Percentiles rank a stretch among this genome's conserved stretches.
phyloP scores from a whole-genome alignment of 2,329 filamentous ascomycete genomes.

The Zarea fungicola region DNA sequence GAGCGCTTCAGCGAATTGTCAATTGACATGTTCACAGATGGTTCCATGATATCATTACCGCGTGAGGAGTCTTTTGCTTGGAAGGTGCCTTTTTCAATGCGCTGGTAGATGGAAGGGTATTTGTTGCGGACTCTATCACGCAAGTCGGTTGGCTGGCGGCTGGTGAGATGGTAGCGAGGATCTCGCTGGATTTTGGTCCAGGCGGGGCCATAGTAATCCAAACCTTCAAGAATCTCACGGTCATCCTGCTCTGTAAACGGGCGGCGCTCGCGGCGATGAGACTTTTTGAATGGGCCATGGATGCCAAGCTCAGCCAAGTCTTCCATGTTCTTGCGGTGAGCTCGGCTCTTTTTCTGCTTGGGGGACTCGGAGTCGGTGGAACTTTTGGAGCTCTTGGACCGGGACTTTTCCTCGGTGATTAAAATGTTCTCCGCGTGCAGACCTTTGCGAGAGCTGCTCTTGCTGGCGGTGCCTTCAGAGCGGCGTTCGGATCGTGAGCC shows the following conservation, averaged over 20 bases:
- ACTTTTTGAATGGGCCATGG: conserved; percentile 57
- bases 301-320: conserved; percentile 56
- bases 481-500: conserved; percentile 21
- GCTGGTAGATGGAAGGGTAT: conserved; percentile 52
- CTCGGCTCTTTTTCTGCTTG: conserved; percentile 46
- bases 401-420: conserved; percentile 38
- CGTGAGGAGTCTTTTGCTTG: conserved; percentile 38
- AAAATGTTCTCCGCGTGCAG: conserved; percentile 52
- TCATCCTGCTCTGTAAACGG: conserved; percentile 61
- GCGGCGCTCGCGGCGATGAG: conserved; percentile 52
- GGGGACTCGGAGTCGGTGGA: conserved; percentile 29
- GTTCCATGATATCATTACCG: conserved; percentile 43
- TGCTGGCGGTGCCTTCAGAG: conserved; percentile 21
- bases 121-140: conserved; percentile 60
- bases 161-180: conserved; percentile 50
- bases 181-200: conserved; percentile 64
- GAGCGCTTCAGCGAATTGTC: conserved; percentile 38
- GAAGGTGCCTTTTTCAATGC: conserved; percentile 50
- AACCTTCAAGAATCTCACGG: conserved; percentile 54
- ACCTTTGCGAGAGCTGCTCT: conserved; percentile 37
- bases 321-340: conserved; percentile 51
- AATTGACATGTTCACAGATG: conserved; percentile 45
- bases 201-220: conserved; percentile 54
- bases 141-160: conserved; percentile 56
- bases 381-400: conserved; percentile 22